Evolutionary conservation across 2,329 filamentous ascomycete genomes (phyloP).

Genomic region (Tetracladium maxilliforme): DNA sequence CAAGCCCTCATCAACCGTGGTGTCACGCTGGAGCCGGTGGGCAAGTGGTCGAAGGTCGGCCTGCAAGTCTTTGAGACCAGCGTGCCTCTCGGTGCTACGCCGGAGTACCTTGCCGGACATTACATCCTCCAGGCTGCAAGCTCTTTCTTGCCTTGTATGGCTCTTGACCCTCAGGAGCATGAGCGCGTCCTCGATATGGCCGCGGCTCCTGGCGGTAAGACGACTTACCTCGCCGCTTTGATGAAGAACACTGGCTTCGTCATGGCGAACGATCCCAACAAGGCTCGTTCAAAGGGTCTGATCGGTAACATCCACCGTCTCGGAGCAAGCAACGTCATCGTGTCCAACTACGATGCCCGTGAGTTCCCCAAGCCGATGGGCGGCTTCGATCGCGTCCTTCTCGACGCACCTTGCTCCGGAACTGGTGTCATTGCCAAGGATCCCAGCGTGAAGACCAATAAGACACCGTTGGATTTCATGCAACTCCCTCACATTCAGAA

Average conservation of each 20-base stretch:
- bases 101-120: conserved; percentile 92
- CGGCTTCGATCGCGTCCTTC: conserved; percentile 85
- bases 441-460: conserved; percentile 93
- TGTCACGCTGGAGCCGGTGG: conserved; percentile 89
- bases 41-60: conserved; percentile 97
- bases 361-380: conserved; percentile 92
- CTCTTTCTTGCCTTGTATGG: conserved; percentile 96
- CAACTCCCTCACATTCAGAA: conserved; percentile 88
- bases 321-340: conserved; percentile 83
- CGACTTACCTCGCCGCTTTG: conserved; percentile 86
- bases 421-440: conserved; percentile 98
- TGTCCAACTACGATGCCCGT: conserved; percentile 88
- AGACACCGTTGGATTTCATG: conserved; percentile 90
- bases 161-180: conserved; percentile 81
- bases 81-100: conserved; percentile 71
- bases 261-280: conserved; percentile 94
- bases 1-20: conserved; percentile 91
- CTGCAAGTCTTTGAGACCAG: conserved; percentile 90
- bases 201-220: conserved; percentile 89
- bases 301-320: conserved; percentile 97
- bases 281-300: conserved; percentile 83
- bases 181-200: conserved; percentile 90
- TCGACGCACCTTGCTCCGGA: conserved; percentile 91
- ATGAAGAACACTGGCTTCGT: conserved; percentile 97
- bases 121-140: conserved; percentile 96